phyloP scores from a whole-genome alignment of 768 basidiomycete genomes.

The Rhizopogon vesiculosus region DNA sequence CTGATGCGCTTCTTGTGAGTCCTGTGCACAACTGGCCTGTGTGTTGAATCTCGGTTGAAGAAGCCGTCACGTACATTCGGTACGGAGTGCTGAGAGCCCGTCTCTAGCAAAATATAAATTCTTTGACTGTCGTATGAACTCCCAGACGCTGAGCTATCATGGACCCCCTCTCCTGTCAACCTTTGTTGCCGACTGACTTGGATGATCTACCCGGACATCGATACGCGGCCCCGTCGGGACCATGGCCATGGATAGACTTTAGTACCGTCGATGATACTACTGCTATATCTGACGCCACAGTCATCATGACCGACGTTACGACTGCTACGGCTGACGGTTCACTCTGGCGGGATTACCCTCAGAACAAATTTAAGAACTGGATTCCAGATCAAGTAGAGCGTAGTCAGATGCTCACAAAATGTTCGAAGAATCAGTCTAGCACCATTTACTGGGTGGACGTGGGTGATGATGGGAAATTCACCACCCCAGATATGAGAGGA shows the following conservation, averaged over 20 bases:
- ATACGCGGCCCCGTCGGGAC: slow-evolving; percentile 21
- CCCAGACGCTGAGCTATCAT: too few species aligned
- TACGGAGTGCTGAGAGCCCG: too few species aligned
- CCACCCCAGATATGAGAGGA: not conserved
- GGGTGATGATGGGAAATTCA: slow-evolving; percentile 7
- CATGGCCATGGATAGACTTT: slow-evolving; percentile 27
- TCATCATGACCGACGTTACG: not conserved
- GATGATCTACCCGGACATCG: not conserved
- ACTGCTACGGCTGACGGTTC: too few species aligned
- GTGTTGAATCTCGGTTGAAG: too few species aligned
- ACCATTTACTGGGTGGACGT: slow-evolving; percentile 22
- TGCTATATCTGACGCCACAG: not conserved
- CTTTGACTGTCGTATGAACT: too few species aligned
- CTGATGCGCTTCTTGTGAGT: too few species aligned
- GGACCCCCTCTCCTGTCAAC: too few species aligned
- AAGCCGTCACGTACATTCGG: not conserved
- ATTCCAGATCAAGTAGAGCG: slow-evolving; percentile 23
- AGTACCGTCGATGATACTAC: too few species aligned
- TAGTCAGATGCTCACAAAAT: slow-evolving; percentile 24
- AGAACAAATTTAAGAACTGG: slow-evolving; percentile 27
- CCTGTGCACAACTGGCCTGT: too few species aligned
- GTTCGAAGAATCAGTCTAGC: slow-evolving; percentile 12
- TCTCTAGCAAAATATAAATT: too few species aligned
- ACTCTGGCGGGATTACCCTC: slow-evolving; percentile 17
- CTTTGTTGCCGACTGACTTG: too few species aligned